These are phyloP conservation scores for Mucor mucedo DNA, from an alignment of 371 early-diverging fungal species.

Conservation along the genomic window DNA sequence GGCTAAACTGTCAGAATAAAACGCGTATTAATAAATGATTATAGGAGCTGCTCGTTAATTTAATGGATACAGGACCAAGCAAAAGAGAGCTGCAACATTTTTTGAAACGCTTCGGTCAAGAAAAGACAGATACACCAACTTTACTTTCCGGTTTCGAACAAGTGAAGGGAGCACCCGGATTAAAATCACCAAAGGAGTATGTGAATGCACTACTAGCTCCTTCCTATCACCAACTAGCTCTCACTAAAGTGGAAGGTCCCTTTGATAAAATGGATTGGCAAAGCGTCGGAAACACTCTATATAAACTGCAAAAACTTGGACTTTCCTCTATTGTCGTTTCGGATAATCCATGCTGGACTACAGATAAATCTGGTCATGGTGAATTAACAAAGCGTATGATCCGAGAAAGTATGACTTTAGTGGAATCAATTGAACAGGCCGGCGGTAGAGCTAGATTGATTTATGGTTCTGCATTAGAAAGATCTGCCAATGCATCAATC, in stretches of 20 bases:
- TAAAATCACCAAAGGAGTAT: conserved; percentile 48
- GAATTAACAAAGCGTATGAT: conserved; percentile 55
- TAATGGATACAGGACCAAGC: conserved; percentile 72
- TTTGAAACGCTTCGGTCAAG: conserved; percentile 64
- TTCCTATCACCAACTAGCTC: conserved; percentile 56
- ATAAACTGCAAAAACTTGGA: conserved; percentile 72
- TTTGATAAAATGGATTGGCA: conserved; percentile 57
- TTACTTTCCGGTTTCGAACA: conserved; percentile 18
- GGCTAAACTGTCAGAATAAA: no score
- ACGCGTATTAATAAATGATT: no score
- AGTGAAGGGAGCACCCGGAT: conserved; percentile 12
- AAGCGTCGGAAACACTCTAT: conserved; percentile 62
- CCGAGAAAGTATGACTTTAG: conserved; percentile 63
- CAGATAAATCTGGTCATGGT: conserved; percentile 31
- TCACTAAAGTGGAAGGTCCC: conserved; percentile 67
- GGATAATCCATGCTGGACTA: conserved; percentile 58
- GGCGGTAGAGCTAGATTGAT: conserved; percentile 79
- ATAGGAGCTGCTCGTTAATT: conserved; percentile 27
- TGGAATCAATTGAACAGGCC: conserved; percentile 76
- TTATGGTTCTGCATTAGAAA: conserved; percentile 38
- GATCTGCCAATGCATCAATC: conserved; percentile 14
- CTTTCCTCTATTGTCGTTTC: conserved; percentile 74
- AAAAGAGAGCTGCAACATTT: conserved; percentile 81
- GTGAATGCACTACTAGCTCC: conserved; percentile 56
- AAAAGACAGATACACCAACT: conserved; percentile 19